Evolutionary conservation across 2,329 filamentous ascomycete genomes (phyloP), one percentile per base, ranked within the genome.

Genomic region (Domatiomyces globalis): DNA sequence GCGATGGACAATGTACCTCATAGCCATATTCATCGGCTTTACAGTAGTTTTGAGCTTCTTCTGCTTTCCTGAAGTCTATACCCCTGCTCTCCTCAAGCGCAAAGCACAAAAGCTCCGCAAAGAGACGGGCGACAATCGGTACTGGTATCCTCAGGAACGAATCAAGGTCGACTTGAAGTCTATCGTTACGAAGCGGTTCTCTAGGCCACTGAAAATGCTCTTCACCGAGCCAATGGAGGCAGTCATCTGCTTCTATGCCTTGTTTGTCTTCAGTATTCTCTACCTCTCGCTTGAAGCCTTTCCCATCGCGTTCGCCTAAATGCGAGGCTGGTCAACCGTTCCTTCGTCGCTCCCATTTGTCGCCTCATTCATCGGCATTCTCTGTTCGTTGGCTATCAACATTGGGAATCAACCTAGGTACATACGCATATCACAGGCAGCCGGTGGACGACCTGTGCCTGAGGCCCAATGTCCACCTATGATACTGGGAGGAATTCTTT

Each of bases 251-350:
- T 57, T 72, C 12, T 73, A 72, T 50, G 68, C 68, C 5, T 67
- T 69, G 0, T 73, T 73, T 53, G 66, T 72, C 20, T 76, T 73
- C 51, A 66, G 65, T 2, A 59, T 75, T 2, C 63, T 75, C 17
- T 75, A 73, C 57, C 63, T 74, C 45, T 69, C 67, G 0, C 64
- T 76, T 0, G 69, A 73, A 49, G 65, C 72, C 1, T 74, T 73
- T 47, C 72, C 72, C 0, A 71, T 75, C 48, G 70, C 71, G 10
- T 76, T 71, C 50, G 29, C 22, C n/a, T 63, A 72, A 51, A 49
- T 67, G n/a, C 67, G 73, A 9, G 66, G 66, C 12, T 75, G 69
- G 65, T 62, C 60, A 8, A 56, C 63, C 0, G 67, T 73, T 2
- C 60, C 72, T 1, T 69, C 68, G 2, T 70, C 69, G 0, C 57